These are phyloP conservation scores for Coprinellus aureogranulatus DNA, from an alignment of 768 basidiomycete species.

Conservation along the genomic window DNA sequence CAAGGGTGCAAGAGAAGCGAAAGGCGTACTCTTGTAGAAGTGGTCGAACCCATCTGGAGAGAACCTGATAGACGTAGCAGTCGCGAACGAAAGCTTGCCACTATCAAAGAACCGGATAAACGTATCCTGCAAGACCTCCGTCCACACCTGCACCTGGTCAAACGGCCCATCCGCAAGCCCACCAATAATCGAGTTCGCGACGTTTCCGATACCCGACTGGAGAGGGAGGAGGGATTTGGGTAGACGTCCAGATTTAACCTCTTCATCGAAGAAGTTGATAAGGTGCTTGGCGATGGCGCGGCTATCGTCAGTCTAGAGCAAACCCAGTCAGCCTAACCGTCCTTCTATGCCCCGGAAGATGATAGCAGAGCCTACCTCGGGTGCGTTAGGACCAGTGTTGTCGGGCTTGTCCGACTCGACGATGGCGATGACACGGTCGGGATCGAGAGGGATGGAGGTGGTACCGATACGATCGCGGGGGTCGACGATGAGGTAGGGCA, in stretches of 20 bases:
- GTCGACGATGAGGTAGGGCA: conserved; percentile 42
- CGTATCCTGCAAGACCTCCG: conserved; percentile 46
- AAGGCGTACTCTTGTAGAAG: conserved; percentile 40
- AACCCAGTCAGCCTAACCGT: too few species aligned
- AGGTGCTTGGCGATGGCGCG: conserved; percentile 43
- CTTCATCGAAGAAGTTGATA: conserved; percentile 42
- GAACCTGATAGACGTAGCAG: conserved; percentile 47
- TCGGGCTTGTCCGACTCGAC: conserved; percentile 40
- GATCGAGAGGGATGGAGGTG: conserved; percentile 46
- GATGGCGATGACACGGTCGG: conserved; percentile 47
- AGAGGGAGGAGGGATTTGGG: conserved; percentile 43
- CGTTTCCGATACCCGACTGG: conserved; percentile 49
- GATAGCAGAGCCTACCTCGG: conserved; percentile 31
- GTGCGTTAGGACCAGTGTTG: conserved; percentile 44
- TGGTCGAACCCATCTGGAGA: conserved; percentile 48
- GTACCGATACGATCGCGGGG: conserved; percentile 44
- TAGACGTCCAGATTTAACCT: conserved; percentile 40
- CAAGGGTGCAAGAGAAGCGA: background rate
- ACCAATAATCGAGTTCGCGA: conserved; percentile 49
- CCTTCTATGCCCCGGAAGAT: too few species aligned
- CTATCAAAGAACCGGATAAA: conserved; percentile 48
- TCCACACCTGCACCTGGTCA: conserved; percentile 49
- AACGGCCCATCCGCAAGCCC: conserved; percentile 48
- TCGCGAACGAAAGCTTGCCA: conserved; percentile 45
- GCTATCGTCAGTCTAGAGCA: conserved; percentile 34